phyloP scores from a whole-genome alignment of 371 early-diverging fungal species.

The Mortierella sp. region DNA sequence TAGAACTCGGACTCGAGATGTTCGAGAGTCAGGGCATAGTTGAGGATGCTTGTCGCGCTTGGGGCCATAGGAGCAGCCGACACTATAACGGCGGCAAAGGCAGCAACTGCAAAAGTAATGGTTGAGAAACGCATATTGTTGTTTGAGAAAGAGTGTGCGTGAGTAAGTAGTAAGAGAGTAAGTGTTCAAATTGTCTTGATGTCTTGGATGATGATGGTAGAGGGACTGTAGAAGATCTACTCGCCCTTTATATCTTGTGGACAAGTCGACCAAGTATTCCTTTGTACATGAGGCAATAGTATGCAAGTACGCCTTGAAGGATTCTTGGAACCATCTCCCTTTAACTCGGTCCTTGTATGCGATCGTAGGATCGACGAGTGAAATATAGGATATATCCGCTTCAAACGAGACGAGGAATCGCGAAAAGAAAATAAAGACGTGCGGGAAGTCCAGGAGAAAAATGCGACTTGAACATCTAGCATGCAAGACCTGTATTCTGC shows the following conservation, averaged over 20 bases:
- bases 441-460: too few relatives aligned
- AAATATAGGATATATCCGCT: too few relatives aligned
- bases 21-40: slow-evolving; percentile 38
- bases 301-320: too few relatives aligned
- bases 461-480: background rate
- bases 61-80: background rate
- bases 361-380: too few relatives aligned
- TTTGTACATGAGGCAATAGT: too few relatives aligned
- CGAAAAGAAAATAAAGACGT: too few relatives aligned
- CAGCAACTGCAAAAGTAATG: slow-evolving; percentile 8
- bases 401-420: too few relatives aligned
- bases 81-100: background rate
- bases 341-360: too few relatives aligned
- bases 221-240: too few relatives aligned
- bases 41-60: slow-evolving; percentile 9
- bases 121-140: slow-evolving; percentile 25
- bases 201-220: background rate
- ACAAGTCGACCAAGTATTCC: too few relatives aligned
- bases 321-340: too few relatives aligned
- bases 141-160: background rate
- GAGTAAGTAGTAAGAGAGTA: background rate
- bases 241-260: too few relatives aligned
- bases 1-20: slow-evolving; percentile 42
- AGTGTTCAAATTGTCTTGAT: background rate
- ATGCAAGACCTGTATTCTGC: background rate